Evolutionary conservation across 2,329 filamentous ascomycete genomes (phyloP), one percentile per base, ranked within the genome.

Genomic region (Calycina marina): DNA sequence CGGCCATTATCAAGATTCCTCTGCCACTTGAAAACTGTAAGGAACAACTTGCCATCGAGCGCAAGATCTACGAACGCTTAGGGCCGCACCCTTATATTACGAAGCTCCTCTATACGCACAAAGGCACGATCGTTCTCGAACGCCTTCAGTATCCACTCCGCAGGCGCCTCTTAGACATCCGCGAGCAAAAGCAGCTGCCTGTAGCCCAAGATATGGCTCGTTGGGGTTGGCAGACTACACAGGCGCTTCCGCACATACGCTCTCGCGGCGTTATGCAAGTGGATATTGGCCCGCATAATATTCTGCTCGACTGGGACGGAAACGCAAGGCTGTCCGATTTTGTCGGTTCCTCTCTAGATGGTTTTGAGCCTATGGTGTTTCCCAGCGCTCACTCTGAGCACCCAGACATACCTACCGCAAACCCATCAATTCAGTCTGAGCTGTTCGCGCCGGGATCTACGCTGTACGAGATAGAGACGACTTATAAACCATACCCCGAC

Each of bases 381-480:
- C 30, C 30, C 14, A 32, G 30, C 15, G 18, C 30, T 18, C 30
- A 32, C 15, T 32, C 30, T 25, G 30, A 32, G 30, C 30, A 32
- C 15, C 30, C 30, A 14, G 22, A 32, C 22, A 32, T 32, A 14
- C 30, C 30, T 25, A 10, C 6, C 30, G 15, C 30, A 32, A 32
- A 26, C 8, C 30, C 30, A 12, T 32, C 30, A 14, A 26, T 32
- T 22, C 18, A 32, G 30, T 32, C 30, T 14, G 30, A 32, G 22
- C 30, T 32, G 15, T 32, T 32, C 22, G 30, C 30, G 13, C 8
- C 26, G 14, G 30, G 30, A 6, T 32, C 30, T 32, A 10, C 15
- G 30, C 30, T 32, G 15, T 32, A 32, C 30, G 30, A 32, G 30
- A 32, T 32, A 6, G 30, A 32, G 30, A 32, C 30, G 30, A 32